Conservation (phyloP, 441 rosid genomes). For the Adansonia grandidieri region DNA sequence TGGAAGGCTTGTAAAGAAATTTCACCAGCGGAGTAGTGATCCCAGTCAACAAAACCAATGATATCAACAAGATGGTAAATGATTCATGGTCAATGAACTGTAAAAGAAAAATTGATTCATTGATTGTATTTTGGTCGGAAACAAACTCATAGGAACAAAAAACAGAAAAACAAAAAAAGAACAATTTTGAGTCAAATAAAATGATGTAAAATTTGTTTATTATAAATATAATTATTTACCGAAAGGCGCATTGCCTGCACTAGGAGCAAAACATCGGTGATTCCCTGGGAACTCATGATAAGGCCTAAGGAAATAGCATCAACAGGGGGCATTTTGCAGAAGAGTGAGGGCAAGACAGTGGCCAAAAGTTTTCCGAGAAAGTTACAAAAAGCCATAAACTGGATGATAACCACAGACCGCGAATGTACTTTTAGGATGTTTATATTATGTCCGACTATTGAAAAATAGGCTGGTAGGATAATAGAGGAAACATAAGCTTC, state of each 20-base stretch:
- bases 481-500: neutral
- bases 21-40: slow-evolving; percentile 30
- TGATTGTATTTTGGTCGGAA: neutral
- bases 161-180: no score
- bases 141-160: no score
- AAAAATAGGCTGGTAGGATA: slow-evolving; percentile 12
- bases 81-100: neutral
- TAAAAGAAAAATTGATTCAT: neutral
- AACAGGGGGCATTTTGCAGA: slow-evolving; percentile 34
- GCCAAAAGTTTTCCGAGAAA: slow-evolving; percentile 35
- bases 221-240: neutral
- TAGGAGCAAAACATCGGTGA: slow-evolving; percentile 32
- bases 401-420: slow-evolving; percentile 18
- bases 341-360: slow-evolving; percentile 34
- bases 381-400: slow-evolving; percentile 24
- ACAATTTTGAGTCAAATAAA: no score
- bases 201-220: neutral
- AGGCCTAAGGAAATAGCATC: slow-evolving; percentile 54
- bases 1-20: slow-evolving; percentile 38
- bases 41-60: slow-evolving; percentile 11
- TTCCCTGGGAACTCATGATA: slow-evolving; percentile 53
- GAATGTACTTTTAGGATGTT: neutral
- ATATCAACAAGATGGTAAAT: neutral
- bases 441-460: neutral
- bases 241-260: neutral